Conservation (phyloP, 805 yeast genomes). For the Candida coleopterorum region DNA sequence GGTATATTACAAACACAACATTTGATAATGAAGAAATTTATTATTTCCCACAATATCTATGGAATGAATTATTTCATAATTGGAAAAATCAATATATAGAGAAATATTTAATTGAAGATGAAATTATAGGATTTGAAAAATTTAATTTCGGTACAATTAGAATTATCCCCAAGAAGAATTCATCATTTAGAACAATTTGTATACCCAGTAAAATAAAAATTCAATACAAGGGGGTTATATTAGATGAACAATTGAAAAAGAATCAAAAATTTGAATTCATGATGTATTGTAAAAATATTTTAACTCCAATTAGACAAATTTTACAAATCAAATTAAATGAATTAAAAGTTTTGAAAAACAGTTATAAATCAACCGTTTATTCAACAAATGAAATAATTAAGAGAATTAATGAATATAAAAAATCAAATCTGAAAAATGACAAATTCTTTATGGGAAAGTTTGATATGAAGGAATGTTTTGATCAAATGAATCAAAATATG, state of each 20-base stretch:
- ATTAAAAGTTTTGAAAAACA: constrained; percentile 5
- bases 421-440: constrained; percentile 25
- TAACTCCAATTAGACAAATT: constrained; percentile 39
- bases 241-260: background rate
- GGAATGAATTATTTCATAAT: constrained; percentile 43
- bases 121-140: background rate
- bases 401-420: constrained; percentile 34
- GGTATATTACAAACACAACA: constrained; percentile 64
- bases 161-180: constrained; percentile 60
- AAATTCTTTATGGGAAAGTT: constrained; percentile 55
- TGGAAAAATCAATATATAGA: constrained; percentile 42
- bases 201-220: constrained; percentile 34
- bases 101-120: constrained; percentile 24
- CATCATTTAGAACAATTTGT: constrained; percentile 57
- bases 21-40: constrained; percentile 26
- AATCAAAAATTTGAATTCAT: constrained; percentile 26
- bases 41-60: constrained; percentile 55
- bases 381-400: constrained; percentile 45
- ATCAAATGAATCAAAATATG: constrained; percentile 52
- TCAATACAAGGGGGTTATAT: background rate
- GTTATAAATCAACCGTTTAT: constrained; percentile 23
- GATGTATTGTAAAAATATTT: constrained; percentile 27
- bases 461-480: constrained; percentile 76
- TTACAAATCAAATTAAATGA: constrained; percentile 9
- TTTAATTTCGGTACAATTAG: constrained; percentile 38